A percentile compares a stretch with the other conserved stretches of the same genome.
phyloP scores from a whole-genome alignment of 108 stramenopile genomes.

The Nitzschia putrida region DNA sequence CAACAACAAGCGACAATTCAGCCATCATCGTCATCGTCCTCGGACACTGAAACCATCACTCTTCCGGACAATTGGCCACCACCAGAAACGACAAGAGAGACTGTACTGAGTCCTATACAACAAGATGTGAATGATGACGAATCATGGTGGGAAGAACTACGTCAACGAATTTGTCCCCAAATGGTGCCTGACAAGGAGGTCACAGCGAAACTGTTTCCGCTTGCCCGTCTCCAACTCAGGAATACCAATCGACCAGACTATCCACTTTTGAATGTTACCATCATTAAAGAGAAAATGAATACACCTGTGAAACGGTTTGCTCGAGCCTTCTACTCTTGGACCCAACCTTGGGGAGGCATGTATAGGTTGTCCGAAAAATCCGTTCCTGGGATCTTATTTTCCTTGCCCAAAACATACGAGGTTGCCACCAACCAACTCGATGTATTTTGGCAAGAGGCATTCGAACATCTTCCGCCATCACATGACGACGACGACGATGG shows the following conservation, averaged over 20 bases:
- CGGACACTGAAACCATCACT: not conserved
- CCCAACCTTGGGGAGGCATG: not conserved
- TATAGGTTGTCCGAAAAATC: not conserved
- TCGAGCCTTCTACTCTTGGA: not conserved
- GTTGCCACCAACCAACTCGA: not conserved
- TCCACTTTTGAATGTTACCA: not conserved
- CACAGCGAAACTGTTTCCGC: not conserved
- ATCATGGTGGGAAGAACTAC: not conserved
- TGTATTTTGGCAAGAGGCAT: not conserved
- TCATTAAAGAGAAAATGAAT: too few relatives aligned
- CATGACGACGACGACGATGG: too few relatives aligned
- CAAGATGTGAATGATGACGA: not conserved
- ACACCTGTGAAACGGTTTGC: not conserved
- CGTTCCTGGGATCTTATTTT: not conserved
- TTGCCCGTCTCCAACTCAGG: not conserved
- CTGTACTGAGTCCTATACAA: not conserved
- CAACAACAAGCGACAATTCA: too few relatives aligned
- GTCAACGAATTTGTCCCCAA: not conserved
- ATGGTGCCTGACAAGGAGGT: not conserved
- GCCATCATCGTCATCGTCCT: too few relatives aligned
- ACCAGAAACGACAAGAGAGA: not conserved
- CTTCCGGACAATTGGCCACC: not conserved
- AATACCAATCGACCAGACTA: not conserved
- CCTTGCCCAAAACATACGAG: not conserved
- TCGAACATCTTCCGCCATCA: conserved; percentile 8